Evolutionary conservation across 768 basidiomycete species (phyloP), one percentile per base, ranked within the genome.

Genomic region (Collybiopsis confluens): DNA sequence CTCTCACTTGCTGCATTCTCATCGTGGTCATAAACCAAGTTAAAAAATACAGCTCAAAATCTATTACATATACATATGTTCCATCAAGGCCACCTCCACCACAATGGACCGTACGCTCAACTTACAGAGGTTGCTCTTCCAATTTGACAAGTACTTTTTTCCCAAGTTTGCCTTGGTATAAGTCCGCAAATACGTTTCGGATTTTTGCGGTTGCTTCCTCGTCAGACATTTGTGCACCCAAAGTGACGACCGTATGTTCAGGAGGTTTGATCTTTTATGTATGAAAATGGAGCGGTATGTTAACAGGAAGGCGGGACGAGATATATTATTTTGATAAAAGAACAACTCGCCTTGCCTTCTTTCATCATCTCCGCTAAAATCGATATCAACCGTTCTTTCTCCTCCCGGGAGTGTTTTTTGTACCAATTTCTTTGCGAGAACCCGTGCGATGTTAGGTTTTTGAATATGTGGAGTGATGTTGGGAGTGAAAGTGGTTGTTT

Each of bases 341-440:
- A n/a, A n/a, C n/a, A n/a, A n/a, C n/a, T n/a, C 59, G 79, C 85
- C 75, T 80, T 79, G 45, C 79, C 79, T 49, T 73, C 61, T 9
- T 68, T 72, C 59, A 87, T 81, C 47, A 90, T 72, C 24, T 68
- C 58, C 5, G 79, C 73, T 5, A 92, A 66, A 3, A 67, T 72
- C 35, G 65, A 55, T 67, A 88, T 78, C 60, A 89, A 58, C 4
- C 61, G 62, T 52, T 78, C 72, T 38, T 83, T 72, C 58, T 86
- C 81, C 13, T 71, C 66, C 20, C 64, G 67, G 15, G 74, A 63
- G 48, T 79, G 77, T 24, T 73, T 67, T 23, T 68, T 65, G 58
- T 87, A 87, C 89, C 89, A 90, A 27, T 77, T 74, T 48, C 72
- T 81, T 65, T 89, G 86, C 88, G 89, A 92, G 66, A 86, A 91